Evolutionary conservation across 768 basidiomycete genomes (phyloP), one percentile per base, ranked within the genome.

Genomic region (Coprinopsis cinerea): DNA sequence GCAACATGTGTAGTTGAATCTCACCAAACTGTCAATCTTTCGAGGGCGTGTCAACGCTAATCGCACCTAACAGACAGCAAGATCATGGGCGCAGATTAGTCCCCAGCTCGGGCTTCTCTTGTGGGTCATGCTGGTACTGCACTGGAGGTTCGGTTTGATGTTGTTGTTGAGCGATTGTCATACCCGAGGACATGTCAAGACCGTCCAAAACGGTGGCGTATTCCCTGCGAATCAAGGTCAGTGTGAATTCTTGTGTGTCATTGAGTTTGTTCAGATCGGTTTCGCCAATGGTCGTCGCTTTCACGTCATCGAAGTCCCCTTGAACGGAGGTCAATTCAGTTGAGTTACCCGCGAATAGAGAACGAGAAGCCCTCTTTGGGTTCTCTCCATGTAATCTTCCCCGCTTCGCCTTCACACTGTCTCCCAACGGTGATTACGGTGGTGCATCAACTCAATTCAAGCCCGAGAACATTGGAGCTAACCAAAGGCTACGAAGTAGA

Each of bases 101-200:
- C 30, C 7, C 15, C 30, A 32, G 30, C 15, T 9, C 30, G 30
- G 15, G 30, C 7, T 32, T 32, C 30, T 9, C 15, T 32, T 32
- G 7, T 17, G 36, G 36, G 17, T 6, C 6, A 18, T 39, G 10
- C 36, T 39, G 36, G 17, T 17, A 39, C 30, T 32, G 30, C 9
- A 43, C 41, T 39, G 37, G 41, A 25, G 22, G 41, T 25, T 25
- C 41, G 41, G 41, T 4, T n/a, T n/a, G 25, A 43, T 43, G 17
- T 18, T 6, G 6, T 11, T 39, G 22, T 7, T 10, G 23, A 4
- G 22, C 11, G 9, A 25, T 11, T 24, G 41, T 4, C 41, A 23
- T 43, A 43, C 22, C 41, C 41, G 41, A 43, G 41, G 41, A 43
- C 41, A 43, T 43, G 41, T 43, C 41, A 43, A 25, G 41, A 26